A percentile compares a stretch with the other conserved stretches of the same genome.
Evolutionary conservation across 371 early-diverging fungal species (phyloP).

Genomic region (Apophysomyces trapeziformis): DNA sequence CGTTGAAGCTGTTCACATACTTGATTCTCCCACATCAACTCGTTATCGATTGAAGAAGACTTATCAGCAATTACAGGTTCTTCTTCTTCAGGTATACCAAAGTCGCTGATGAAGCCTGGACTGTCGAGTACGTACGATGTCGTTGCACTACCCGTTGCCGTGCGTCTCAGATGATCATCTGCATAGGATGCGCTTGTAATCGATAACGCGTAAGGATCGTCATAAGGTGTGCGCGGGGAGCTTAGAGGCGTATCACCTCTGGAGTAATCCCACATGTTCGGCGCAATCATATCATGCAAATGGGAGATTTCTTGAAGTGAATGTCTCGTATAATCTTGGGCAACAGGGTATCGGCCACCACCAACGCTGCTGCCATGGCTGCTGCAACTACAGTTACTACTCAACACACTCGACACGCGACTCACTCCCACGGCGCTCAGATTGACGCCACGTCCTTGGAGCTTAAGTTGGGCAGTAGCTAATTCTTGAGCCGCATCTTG

Average conservation of each 20-base stretch:
- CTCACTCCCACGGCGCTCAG: constrained; percentile 17
- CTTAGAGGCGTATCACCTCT: constrained; percentile 1
- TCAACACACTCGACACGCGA: not conserved
- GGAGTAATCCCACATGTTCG: not conserved
- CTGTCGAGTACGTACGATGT: constrained; percentile 22
- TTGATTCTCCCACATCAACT: constrained; percentile 20
- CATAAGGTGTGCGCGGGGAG: constrained; percentile 6
- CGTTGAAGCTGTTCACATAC: not conserved
- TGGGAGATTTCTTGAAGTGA: not conserved
- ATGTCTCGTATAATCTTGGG: not conserved
- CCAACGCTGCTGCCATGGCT: constrained; percentile 18
- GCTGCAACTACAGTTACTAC: constrained; percentile 22
- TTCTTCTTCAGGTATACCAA: constrained; percentile 31
- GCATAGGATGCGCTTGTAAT: not conserved
- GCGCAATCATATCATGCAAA: not conserved
- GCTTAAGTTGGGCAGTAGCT: constrained; percentile 33
- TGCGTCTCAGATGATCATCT: constrained; percentile 8
- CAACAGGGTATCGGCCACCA: not conserved
- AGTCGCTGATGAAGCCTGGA: constrained; percentile 43
- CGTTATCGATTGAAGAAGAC: not conserved
- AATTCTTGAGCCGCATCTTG: constrained; percentile 35
- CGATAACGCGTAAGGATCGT: not conserved
- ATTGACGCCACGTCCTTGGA: constrained; percentile 21
- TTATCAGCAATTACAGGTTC: constrained; percentile 7
- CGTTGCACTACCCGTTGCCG: not conserved